phyloP scores from a whole-genome alignment of 768 basidiomycete species.

The Calocybe gangraenosa region DNA sequence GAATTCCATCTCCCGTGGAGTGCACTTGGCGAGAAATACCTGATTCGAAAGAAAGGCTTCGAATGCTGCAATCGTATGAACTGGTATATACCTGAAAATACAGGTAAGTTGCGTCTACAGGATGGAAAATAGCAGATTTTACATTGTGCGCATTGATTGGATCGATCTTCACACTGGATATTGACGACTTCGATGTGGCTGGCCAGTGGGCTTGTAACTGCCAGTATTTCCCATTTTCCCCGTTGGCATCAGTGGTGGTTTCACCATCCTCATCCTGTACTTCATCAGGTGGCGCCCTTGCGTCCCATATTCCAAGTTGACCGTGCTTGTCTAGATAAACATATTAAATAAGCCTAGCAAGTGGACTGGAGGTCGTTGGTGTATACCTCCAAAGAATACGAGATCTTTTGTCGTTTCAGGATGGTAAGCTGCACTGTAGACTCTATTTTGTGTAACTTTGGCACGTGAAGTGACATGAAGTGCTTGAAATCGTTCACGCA shows the following conservation, averaged over 20 bases:
- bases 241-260: constrained; percentile 30
- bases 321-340: constrained; percentile 75
- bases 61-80: constrained; percentile 78
- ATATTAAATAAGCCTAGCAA: background rate
- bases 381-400: constrained; percentile 79
- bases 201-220: constrained; percentile 83
- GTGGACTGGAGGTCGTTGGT: background rate
- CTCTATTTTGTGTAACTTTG: constrained; percentile 70
- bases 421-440: constrained; percentile 80
- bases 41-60: constrained; percentile 67
- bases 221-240: constrained; percentile 75
- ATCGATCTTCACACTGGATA: constrained; percentile 75
- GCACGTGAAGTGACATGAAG: constrained; percentile 72
- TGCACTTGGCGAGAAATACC: constrained; percentile 70
- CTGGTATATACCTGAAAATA: constrained; percentile 65
- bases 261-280: constrained; percentile 61
- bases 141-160: constrained; percentile 74
- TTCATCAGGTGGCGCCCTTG: constrained; percentile 65
- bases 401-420: constrained; percentile 77
- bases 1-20: constrained; percentile 46
- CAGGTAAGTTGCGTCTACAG: constrained; percentile 2
- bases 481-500: constrained; percentile 49
- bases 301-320: constrained; percentile 83
- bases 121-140: constrained; percentile 4
- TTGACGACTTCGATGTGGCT: constrained; percentile 71